Conservation (phyloP, 2,329 filamentous ascomycete genomes). For the Microsporum canis region DNA sequence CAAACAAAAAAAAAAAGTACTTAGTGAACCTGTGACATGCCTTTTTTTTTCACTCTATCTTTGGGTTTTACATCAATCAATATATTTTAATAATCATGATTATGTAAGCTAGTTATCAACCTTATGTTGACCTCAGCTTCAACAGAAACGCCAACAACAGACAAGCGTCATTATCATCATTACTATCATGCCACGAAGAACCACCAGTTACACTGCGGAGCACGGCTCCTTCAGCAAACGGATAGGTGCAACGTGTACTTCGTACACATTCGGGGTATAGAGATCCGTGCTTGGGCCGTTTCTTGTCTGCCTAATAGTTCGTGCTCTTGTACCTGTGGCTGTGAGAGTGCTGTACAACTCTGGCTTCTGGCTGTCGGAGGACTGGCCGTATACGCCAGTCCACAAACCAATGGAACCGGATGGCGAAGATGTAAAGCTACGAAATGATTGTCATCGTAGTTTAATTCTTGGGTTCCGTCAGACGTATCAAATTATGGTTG, state of each 20-base stretch:
- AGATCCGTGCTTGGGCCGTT: not conserved
- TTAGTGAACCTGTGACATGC: not conserved
- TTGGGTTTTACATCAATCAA: not conserved
- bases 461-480: not conserved
- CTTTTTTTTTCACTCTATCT: not conserved
- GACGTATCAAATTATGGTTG: not conserved
- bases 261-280: not conserved
- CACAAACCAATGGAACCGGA: not conserved
- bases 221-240: not conserved
- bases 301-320: slow-evolving; percentile 1
- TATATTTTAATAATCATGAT: not conserved
- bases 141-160: not conserved
- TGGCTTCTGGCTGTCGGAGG: not conserved
- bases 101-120: not conserved
- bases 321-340: not conserved
- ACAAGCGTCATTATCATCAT: not conserved
- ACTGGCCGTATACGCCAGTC: not conserved
- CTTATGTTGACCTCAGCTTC: not conserved
- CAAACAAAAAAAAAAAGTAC: not conserved
- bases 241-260: slow-evolving; percentile 2
- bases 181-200: not conserved
- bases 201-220: not conserved
- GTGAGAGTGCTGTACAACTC: not conserved
- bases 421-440: not conserved
- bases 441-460: not conserved